A percentile compares a stretch with the other conserved stretches of the same genome.
Evolutionary conservation across 2,329 filamentous ascomycete species (phyloP).

Genomic region (Hypomyces rosellus): DNA sequence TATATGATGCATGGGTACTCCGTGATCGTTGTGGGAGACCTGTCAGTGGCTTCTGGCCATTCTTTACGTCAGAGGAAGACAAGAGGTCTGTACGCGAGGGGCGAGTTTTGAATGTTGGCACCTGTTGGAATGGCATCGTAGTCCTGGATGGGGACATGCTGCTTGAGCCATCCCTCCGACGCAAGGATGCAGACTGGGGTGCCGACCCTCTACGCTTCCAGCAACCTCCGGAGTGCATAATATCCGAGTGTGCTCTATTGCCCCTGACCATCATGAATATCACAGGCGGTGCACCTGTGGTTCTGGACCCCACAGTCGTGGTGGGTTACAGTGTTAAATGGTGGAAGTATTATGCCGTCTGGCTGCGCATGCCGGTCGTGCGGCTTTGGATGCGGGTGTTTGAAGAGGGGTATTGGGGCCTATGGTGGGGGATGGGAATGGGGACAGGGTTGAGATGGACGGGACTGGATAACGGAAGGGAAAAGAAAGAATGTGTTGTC

Average conservation of each 20-base stretch:
- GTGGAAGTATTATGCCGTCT: conserved; percentile 12
- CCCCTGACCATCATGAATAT: conserved; percentile 8
- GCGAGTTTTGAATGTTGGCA: conserved; percentile 9
- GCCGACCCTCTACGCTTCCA: conserved; percentile 9
- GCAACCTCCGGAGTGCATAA: conserved; percentile 10
- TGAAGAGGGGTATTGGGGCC: conserved; percentile 9
- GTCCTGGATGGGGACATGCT: conserved; percentile 13
- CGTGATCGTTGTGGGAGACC: conserved; percentile 10
- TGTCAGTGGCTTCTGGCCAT: conserved; percentile 12
- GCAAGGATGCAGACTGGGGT: conserved; percentile 4
- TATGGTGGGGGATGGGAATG: conserved; percentile 11
- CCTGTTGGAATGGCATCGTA: conserved; percentile 13
- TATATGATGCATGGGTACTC: conserved; percentile 13
- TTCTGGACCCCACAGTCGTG: conserved; percentile 9
- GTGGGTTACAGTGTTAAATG: conserved; percentile 10
- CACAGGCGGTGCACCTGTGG: conserved; percentile 10
- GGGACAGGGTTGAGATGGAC: conserved; percentile 8
- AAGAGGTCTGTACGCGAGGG: conserved; percentile 6
- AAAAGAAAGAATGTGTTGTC: conserved; percentile 10
- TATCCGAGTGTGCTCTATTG: conserved; percentile 11
- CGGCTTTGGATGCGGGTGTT: conserved; percentile 11
- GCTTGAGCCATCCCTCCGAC: conserved; percentile 6
- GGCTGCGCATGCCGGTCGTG: conserved; percentile 11
- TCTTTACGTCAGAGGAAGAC: conserved; percentile 9
- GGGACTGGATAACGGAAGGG: conserved; percentile 9